Evolutionary conservation across 305 asterid species (phyloP).

Genomic region (Solanum hybrid): DNA sequence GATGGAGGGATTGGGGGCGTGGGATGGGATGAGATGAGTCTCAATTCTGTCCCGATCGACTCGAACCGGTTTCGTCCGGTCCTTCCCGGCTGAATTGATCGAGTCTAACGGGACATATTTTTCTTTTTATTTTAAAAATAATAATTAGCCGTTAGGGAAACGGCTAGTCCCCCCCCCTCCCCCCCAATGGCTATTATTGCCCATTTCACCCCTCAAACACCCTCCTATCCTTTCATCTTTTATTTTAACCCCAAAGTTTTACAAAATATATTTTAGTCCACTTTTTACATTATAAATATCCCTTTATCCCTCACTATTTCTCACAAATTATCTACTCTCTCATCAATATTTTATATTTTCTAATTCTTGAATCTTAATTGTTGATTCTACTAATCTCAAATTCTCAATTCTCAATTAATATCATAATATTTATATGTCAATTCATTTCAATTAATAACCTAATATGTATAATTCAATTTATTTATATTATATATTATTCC

Average conservation of each 20-base stretch:
- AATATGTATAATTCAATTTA: no score
- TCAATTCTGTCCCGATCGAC: background rate
- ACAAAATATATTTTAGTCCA: background rate
- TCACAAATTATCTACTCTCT: background rate
- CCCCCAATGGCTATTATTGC: no score
- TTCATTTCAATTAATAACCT: no score
- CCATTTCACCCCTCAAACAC: background rate
- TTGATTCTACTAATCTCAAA: background rate
- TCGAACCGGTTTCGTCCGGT: background rate
- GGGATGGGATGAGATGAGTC: background rate
- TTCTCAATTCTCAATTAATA: background rate
- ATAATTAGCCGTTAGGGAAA: background rate
- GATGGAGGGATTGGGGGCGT: background rate
- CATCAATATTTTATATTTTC: background rate
- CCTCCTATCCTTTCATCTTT: background rate
- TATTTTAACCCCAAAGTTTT: background rate
- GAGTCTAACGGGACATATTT: background rate
- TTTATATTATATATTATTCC: no score
- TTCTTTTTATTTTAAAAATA: no score
- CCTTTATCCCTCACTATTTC: background rate
- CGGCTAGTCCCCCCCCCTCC: no score
- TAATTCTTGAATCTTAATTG: background rate
- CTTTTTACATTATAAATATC: background rate
- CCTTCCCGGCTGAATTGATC: background rate
- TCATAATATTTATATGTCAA: background rate